A percentile compares a stretch with the other conserved stretches of the same genome.
Evolutionary conservation across 768 basidiomycete genomes (phyloP).

Genomic region (Gloeophyllum trabeum): DNA sequence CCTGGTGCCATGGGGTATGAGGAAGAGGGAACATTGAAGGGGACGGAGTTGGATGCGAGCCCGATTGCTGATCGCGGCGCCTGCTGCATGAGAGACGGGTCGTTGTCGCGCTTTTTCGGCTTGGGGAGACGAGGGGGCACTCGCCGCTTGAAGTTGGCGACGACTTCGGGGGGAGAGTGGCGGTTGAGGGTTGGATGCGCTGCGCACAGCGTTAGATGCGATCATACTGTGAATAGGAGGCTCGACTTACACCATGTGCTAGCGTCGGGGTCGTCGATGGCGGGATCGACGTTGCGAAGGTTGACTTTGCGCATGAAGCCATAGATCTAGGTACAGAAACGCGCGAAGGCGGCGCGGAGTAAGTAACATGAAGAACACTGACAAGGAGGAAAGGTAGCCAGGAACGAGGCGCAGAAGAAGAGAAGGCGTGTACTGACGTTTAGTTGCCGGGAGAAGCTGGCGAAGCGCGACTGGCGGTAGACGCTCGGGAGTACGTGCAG

Average conservation of each 20-base stretch:
- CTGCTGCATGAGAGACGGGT: slow-evolving; percentile 56
- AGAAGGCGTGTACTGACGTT: slow-evolving; percentile 48
- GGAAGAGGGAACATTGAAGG: slow-evolving; percentile 51
- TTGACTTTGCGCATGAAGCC: slow-evolving; percentile 98
- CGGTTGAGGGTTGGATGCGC: slow-evolving; percentile 89
- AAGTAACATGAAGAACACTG: slow-evolving; percentile 5
- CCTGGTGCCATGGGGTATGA: too few species aligned
- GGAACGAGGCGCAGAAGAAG: slow-evolving; percentile 12
- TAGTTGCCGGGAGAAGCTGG: slow-evolving; percentile 94
- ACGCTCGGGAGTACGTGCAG: slow-evolving; percentile 89
- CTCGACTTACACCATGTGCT: slow-evolving; percentile 86
- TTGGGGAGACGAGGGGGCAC: slow-evolving; percentile 90
- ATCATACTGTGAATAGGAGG: slow-evolving; percentile 9
- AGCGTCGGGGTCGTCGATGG: slow-evolving; percentile 91
- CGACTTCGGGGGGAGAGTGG: slow-evolving; percentile 81
- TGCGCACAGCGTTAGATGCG: slow-evolving; percentile 18
- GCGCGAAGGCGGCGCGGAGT: slow-evolving; percentile 6
- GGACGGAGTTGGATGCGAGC: slow-evolving; percentile 41
- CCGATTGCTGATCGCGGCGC: slow-evolving; percentile 66
- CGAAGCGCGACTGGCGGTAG: slow-evolving; percentile 94
- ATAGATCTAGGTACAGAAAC: slow-evolving; percentile 57
- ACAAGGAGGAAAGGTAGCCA: slow-evolving; percentile 11
- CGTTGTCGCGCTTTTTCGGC: slow-evolving; percentile 68
- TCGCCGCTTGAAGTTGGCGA: slow-evolving; percentile 91
- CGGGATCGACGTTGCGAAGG: slow-evolving; percentile 88